Conservation (phyloP, 345 rosid species). For the Melastoma malabathricum region DNA sequence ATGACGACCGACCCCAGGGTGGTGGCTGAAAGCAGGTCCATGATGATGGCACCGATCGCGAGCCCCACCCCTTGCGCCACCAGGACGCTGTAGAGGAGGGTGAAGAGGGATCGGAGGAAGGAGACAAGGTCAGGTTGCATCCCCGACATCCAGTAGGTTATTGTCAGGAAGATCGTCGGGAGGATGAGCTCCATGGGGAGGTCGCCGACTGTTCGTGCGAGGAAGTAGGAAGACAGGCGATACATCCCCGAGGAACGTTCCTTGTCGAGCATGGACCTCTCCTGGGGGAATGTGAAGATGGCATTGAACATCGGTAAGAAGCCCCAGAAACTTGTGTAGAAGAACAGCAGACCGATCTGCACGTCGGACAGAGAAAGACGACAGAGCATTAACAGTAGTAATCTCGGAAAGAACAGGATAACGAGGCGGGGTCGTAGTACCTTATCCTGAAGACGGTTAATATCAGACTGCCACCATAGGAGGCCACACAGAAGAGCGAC, state of each 20-base stretch:
- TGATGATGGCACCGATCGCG: conserved; percentile 40
- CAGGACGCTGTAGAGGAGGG: conserved; percentile 23
- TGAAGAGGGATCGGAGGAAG: conserved; percentile 33
- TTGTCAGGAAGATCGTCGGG: conserved; percentile 34
- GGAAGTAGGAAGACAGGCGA: conserved; percentile 68
- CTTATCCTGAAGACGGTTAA: conserved; percentile 51
- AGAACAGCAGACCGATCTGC: conserved; percentile 74
- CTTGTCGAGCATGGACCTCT: conserved; percentile 66
- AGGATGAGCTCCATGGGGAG: conserved; percentile 70
- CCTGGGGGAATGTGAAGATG: conserved; percentile 72
- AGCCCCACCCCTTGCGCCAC: conserved; percentile 45
- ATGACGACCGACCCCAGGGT: conserved; percentile 25
- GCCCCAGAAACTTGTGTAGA: conserved; percentile 48
- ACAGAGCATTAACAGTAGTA: neutral
- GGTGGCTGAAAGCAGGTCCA: conserved; percentile 29
- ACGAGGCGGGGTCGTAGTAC: conserved; percentile 13
- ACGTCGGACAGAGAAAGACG: neutral
- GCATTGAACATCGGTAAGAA: conserved; percentile 64
- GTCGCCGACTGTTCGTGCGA: conserved; percentile 43
- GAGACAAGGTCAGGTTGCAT: conserved; percentile 21
- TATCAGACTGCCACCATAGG: conserved; percentile 37
- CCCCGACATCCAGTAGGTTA: conserved; percentile 72
- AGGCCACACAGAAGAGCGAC: conserved; percentile 24
- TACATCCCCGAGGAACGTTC: conserved; percentile 84
- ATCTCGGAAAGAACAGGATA: neutral